Evolutionary conservation across 306 rosid genomes (phyloP).

Genomic region (Dalbergia oliveri): DNA sequence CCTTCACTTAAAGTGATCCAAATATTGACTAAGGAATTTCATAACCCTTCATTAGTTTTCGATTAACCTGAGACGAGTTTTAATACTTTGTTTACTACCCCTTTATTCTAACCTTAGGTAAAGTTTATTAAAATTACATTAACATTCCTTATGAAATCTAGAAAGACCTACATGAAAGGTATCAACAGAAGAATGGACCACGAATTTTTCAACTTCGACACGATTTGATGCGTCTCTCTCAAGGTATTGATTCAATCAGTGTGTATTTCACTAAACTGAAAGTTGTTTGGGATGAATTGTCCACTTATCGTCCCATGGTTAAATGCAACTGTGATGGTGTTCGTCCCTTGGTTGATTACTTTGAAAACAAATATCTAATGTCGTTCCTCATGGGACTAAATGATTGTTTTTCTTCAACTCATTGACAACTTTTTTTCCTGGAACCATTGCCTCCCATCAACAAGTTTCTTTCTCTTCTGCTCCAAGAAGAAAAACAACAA

Average conservation of each 20-base stretch:
- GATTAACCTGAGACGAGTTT: too few relatives aligned
- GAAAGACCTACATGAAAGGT: too few relatives aligned
- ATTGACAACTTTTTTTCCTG: neutral
- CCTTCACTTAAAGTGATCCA: too few relatives aligned
- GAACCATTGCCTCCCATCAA: neutral
- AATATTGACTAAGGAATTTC: too few relatives aligned
- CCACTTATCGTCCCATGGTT: neutral
- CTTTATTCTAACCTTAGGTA: too few relatives aligned
- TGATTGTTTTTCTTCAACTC: neutral
- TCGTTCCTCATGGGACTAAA: neutral
- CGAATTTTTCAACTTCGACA: neutral
- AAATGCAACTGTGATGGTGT: neutral
- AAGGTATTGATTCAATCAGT: too few relatives aligned
- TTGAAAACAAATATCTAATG: neutral
- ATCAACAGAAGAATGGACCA: neutral
- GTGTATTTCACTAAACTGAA: too few relatives aligned
- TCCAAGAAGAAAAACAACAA: neutral
- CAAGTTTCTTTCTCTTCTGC: neutral
- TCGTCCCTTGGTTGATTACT: neutral
- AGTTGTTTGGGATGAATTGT: neutral
- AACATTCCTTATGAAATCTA: too few relatives aligned
- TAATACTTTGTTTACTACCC: too few relatives aligned
- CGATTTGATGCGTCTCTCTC: neutral
- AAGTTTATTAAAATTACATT: too few relatives aligned
- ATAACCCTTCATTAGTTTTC: too few relatives aligned